phyloP scores from a whole-genome alignment of 805 yeast genomes.

The Cyberlindnera meyerae region DNA sequence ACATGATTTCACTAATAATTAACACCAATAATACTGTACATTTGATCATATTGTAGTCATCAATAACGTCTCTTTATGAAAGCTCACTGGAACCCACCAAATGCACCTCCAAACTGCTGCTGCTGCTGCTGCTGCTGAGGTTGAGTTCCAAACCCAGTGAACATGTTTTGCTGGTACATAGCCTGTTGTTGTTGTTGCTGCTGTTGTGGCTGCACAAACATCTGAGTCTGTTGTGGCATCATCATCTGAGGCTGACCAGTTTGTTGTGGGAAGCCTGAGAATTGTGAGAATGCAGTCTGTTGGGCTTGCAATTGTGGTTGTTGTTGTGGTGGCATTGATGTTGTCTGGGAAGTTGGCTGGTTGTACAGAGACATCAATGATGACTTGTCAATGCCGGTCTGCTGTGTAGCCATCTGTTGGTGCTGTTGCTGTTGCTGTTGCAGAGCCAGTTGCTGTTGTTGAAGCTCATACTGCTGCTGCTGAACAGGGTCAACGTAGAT shows the following conservation, averaged over 20 bases:
- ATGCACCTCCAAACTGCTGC: background rate
- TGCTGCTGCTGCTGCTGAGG: slow-evolving; percentile 6
- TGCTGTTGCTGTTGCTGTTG: slow-evolving; percentile 14
- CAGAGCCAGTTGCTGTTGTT: slow-evolving; percentile 17
- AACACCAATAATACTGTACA: no score
- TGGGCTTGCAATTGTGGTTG: slow-evolving; percentile 6
- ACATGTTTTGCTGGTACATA: no score
- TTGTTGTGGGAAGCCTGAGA: slow-evolving; percentile 11
- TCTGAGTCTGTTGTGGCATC: background rate
- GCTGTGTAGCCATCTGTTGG: slow-evolving; percentile 5
- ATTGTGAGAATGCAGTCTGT: slow-evolving; percentile 10
- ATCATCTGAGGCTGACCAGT: background rate
- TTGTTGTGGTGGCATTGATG: no score
- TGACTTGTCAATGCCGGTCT: slow-evolving; percentile 14
- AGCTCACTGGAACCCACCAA: no score
- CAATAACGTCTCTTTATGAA: no score
- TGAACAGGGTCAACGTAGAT: slow-evolving; percentile 66
- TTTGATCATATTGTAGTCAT: no score
- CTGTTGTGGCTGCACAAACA: slow-evolving; percentile 6
- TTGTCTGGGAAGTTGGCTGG: slow-evolving; percentile 23
- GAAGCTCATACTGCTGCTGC: slow-evolving; percentile 33
- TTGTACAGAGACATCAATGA: slow-evolving; percentile 28
- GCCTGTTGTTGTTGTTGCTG: slow-evolving; percentile 10
- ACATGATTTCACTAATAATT: no score
- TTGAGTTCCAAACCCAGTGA: background rate